A percentile compares a stretch with the other conserved stretches of the same genome.
These are phyloP conservation scores for Colletotrichum higginsianum DNA, from an alignment of 2,329 filamentous ascomycete genomes.

Conservation along the genomic window DNA sequence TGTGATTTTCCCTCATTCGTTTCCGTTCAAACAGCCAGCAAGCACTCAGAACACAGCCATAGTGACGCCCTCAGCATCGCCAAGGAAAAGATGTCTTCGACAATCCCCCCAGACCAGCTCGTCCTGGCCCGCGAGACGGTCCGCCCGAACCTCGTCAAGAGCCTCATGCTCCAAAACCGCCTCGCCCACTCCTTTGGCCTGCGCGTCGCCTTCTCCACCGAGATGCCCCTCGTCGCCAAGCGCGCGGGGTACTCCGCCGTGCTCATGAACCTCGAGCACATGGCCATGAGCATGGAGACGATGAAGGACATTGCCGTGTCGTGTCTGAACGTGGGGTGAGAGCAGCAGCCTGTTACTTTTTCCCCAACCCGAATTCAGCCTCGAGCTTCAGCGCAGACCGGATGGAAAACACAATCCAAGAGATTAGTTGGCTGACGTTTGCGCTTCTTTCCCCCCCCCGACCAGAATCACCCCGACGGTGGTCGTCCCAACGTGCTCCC, in stretches of 20 bases:
- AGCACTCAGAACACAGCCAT: not conserved
- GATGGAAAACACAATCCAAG: too few species aligned
- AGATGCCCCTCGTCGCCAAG: conserved; percentile 33
- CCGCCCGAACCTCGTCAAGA: conserved; percentile 31
- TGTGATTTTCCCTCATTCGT: too few species aligned
- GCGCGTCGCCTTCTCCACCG: conserved; percentile 34
- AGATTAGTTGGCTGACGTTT: not conserved
- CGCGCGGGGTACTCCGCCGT: conserved; percentile 28
- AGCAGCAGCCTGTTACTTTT: too few species aligned
- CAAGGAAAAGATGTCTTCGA: conserved; percentile 2
- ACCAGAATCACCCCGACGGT: conserved; percentile 5
- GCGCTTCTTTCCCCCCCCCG: too few species aligned
- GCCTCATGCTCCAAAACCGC: conserved; percentile 16
- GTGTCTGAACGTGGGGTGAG: conserved; percentile 24
- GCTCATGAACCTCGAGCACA: conserved; percentile 33
- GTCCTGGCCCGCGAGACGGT: conserved; percentile 21
- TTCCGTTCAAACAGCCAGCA: too few species aligned
- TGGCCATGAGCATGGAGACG: conserved; percentile 33
- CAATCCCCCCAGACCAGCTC: conserved; percentile 12
- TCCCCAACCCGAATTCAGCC: too few species aligned
- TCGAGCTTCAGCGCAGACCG: too few species aligned
- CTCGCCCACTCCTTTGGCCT: conserved; percentile 33
- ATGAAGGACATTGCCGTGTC: conserved; percentile 30
- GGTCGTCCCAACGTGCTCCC: conserved; percentile 28
- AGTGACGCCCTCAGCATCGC: not conserved